A percentile compares a stretch with the other conserved stretches of the same genome.
Conservation (phyloP, 768 basidiomycete genomes). For the Agrocybe praecox region DNA sequence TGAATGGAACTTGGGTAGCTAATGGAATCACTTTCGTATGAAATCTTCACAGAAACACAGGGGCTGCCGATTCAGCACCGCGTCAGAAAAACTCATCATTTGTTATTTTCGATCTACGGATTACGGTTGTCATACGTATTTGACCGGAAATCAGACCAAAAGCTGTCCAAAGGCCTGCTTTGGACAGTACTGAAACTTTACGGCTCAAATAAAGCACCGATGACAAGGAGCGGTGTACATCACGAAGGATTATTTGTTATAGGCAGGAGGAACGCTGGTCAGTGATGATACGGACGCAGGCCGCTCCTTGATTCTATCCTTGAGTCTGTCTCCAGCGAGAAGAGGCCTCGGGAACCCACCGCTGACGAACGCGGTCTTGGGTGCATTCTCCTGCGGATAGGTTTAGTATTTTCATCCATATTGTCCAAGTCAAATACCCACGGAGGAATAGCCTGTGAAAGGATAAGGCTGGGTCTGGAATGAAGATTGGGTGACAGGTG, state of each 20-base stretch:
- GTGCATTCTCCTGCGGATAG: constrained; percentile 6
- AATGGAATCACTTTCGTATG: neutral
- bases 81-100: constrained; percentile 16
- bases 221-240: constrained; percentile 1
- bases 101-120: constrained; percentile 18
- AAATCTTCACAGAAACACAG: no score
- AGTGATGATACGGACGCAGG: constrained; percentile 25
- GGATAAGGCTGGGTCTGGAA: constrained; percentile 24
- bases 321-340: constrained; percentile 27
- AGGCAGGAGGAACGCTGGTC: constrained; percentile 8
- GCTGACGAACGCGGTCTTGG: constrained; percentile 28
- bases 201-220: constrained; percentile 6
- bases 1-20: constrained; percentile 2
- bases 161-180: constrained; percentile 13
- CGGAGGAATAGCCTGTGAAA: constrained; percentile 20
- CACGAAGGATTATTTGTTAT: constrained; percentile 1
- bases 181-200: constrained; percentile 5
- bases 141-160: constrained; percentile 3
- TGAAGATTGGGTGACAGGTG: constrained; percentile 21
- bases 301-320: constrained; percentile 29
- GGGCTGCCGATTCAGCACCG: neutral
- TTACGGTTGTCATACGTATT: constrained; percentile 9
- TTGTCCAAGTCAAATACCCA: constrained; percentile 9
- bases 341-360: constrained; percentile 29
- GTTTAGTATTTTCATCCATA: neutral